Percentiles rank a stretch among this genome's conserved stretches.
Conservation (phyloP, 345 rosid genomes). For the Lagerstroemia speciosa region DNA sequence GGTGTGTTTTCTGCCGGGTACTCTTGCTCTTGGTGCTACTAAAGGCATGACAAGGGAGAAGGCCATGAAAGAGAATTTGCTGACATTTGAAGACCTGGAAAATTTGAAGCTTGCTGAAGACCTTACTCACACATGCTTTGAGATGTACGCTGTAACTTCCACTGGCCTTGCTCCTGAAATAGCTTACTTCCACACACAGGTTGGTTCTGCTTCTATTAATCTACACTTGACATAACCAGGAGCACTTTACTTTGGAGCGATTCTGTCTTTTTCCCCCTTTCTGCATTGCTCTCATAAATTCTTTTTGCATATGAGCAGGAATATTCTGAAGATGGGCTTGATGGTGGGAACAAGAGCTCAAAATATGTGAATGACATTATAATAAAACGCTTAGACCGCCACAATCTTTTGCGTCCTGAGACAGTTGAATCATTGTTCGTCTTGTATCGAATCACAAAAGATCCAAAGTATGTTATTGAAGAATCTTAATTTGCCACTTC, state of each 20-base stretch:
- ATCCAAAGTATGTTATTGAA: slow-evolving; percentile 49
- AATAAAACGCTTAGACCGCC: slow-evolving; percentile 77
- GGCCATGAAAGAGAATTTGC: slow-evolving; percentile 70
- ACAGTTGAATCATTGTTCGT: slow-evolving; percentile 92
- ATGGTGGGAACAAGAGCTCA: slow-evolving; percentile 85
- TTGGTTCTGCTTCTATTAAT: slow-evolving; percentile 17
- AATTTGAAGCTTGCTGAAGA: slow-evolving; percentile 96
- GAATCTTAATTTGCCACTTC: not conserved
- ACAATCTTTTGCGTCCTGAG: slow-evolving; percentile 92
- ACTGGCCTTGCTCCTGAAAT: slow-evolving; percentile 98
- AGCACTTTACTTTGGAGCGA: not conserved
- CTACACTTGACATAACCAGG: slow-evolving; percentile 1
- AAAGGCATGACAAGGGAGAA: slow-evolving; percentile 74
- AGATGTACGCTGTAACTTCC: slow-evolving; percentile 90
- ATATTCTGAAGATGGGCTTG: slow-evolving; percentile 66
- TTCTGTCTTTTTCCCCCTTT: slow-evolving; percentile 1
- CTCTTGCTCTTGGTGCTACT: slow-evolving; percentile 96
- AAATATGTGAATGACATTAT: slow-evolving; percentile 69
- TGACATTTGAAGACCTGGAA: slow-evolving; percentile 79
- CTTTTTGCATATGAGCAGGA: slow-evolving; percentile 38
- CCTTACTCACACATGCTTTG: slow-evolving; percentile 79
- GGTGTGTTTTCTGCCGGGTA: slow-evolving; percentile 96
- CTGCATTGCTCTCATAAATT: slow-evolving; percentile 1
- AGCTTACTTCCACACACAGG: slow-evolving; percentile 90
- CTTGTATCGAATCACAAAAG: slow-evolving; percentile 75